phyloP scores from a whole-genome alignment of 768 basidiomycete genomes.

The Melanogaster broomeanus region DNA sequence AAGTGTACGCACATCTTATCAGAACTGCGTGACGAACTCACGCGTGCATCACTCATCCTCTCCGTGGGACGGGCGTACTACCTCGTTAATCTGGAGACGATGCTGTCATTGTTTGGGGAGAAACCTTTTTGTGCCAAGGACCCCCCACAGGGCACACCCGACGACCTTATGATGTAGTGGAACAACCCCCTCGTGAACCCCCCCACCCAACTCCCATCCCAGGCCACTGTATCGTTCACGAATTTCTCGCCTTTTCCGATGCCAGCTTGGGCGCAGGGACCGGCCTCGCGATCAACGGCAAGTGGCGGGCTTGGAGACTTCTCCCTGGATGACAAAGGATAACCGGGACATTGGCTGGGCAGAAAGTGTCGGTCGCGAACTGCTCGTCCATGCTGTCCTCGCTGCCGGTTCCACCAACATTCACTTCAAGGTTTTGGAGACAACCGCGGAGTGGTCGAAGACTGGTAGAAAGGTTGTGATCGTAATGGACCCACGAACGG shows the following conservation, averaged over 20 bases:
- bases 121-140: conserved; percentile 32
- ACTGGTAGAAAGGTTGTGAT: conserved; percentile 37
- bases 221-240: conserved; percentile 18
- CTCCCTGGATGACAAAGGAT: conserved; percentile 31
- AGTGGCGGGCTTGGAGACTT: conserved; percentile 33
- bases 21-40: conserved; percentile 41
- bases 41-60: conserved; percentile 35
- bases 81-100: conserved; percentile 40
- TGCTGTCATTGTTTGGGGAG: conserved; percentile 32
- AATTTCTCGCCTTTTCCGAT: conserved; percentile 41
- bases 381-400: conserved; percentile 30
- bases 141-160: conserved; percentile 4
- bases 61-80: conserved; percentile 37
- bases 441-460: conserved; percentile 39
- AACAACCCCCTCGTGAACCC: conserved; percentile 6
- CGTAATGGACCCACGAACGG: conserved; percentile 25
- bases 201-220: conserved; percentile 27
- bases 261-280: conserved; percentile 40
- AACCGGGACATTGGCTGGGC: conserved; percentile 46
- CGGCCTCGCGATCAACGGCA: conserved; percentile 19
- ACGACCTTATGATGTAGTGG: conserved; percentile 43
- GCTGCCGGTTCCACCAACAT: not conserved
- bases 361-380: conserved; percentile 46
- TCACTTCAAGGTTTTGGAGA: conserved; percentile 16
- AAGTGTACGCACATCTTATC: conserved; percentile 27